Evolutionary conservation across 225 moss, liverwort and hornwort species (phyloP).

Genomic region (Polytrichum formosum): DNA sequence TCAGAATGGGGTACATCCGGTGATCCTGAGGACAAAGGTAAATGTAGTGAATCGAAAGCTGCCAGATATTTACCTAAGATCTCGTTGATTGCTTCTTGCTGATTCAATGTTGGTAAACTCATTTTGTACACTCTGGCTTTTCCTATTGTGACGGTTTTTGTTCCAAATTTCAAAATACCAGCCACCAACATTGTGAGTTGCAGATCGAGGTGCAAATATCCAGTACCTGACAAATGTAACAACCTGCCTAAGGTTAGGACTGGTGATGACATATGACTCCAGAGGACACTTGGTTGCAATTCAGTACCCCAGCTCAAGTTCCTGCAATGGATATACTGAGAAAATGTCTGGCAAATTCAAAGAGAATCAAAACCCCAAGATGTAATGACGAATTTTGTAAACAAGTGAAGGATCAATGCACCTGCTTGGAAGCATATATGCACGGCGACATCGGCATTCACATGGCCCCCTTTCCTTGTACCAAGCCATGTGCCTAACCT

Average conservation of each 20-base stretch:
- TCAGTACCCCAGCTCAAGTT: neutral
- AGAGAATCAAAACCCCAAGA: constrained; percentile 4
- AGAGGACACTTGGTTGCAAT: neutral
- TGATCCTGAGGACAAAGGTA: too few relatives aligned
- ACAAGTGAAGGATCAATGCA: constrained; percentile 9
- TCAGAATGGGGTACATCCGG: too few relatives aligned
- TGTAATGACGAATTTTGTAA: too few relatives aligned
- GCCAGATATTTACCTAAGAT: too few relatives aligned
- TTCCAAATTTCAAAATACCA: constrained; percentile 92
- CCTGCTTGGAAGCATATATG: constrained; percentile 84
- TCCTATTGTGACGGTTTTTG: constrained; percentile 22
- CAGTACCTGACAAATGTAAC: constrained; percentile 65
- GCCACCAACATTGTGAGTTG: constrained; percentile 90
- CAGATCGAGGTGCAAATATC: constrained; percentile 87
- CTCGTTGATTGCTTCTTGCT: too few relatives aligned
- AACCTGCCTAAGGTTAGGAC: neutral
- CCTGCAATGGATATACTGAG: too few relatives aligned
- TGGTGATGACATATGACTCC: neutral
- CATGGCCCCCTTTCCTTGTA: constrained; percentile 64
- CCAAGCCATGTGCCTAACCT: constrained; percentile 96
- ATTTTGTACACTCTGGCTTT: constrained; percentile 14
- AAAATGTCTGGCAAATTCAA: neutral
- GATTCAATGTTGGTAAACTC: too few relatives aligned
- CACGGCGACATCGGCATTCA: constrained; percentile 87
- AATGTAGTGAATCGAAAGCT: too few relatives aligned